Evolutionary conservation across 805 yeast species (phyloP), one percentile per base, ranked within the genome.

Genomic region (Ascoidea tarda): DNA sequence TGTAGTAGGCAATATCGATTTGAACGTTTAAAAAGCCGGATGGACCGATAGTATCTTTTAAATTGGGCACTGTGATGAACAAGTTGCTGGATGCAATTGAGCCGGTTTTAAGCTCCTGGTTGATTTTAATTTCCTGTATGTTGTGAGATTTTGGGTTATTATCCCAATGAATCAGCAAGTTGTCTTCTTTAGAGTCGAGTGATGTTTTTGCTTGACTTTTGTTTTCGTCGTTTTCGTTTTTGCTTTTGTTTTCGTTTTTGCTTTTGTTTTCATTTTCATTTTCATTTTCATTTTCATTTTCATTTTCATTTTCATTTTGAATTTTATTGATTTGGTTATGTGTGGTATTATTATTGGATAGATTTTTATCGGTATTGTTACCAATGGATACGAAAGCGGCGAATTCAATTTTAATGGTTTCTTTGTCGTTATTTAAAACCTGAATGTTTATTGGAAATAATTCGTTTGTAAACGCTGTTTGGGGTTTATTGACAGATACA

Each of bases 381-480:
- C 51, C 57, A 28, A 51, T 32, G 1, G 46, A 46, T 1, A 60
- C 49, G 8, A 49, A 51, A 4, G 62, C 58, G 1, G 53, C 54
- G 10, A 66, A 42, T n/a, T 60, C 54, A 10, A 69, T 46, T 10
- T 67, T 70, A 50, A 67, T 66, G 5, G 48, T 49, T 47, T 64
- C 70, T 14, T 57, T 55, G 56, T 70, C 73, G 1, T 62, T 57
- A 48, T 69, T 70, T 6, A 53, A 42, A 5, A 71, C 53, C 6
- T 51, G 51, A 0, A 73, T 28, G 0, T 50, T 52, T 12, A 64
- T 31, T 1, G 60, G 59, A 28, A 66, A 57, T 0, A 49, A 55
- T 52, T 71, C 71, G 8, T 72, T 72, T 33, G 60, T 58, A 48
- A 63, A 62, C 0, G 65, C 69, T 47, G 54, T 53, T 5, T 66